These are phyloP conservation scores for Trichosporon inkin DNA, from an alignment of 1,284 basidiomycete genomes.

Conservation along the genomic window DNA sequence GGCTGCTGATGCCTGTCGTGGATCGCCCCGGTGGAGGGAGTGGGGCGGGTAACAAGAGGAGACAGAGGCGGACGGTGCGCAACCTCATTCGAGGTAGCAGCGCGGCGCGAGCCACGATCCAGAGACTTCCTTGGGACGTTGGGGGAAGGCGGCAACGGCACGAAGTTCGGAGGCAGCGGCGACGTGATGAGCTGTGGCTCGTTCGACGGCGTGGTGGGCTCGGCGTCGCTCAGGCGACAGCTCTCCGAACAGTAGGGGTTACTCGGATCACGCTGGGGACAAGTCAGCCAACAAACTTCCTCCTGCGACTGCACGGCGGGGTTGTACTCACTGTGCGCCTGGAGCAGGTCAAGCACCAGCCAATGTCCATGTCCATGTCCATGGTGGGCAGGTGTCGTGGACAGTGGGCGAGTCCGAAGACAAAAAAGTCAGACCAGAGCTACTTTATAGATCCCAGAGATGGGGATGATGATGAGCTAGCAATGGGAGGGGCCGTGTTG, in stretches of 20 bases:
- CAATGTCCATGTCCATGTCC: conserved; percentile 29
- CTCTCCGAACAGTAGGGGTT: conserved; percentile 42
- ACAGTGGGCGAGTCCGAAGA: neutral
- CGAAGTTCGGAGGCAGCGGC: conserved; percentile 25
- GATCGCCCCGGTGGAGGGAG: conserved; percentile 1
- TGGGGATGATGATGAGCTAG: neutral
- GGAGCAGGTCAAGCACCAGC: conserved; percentile 29
- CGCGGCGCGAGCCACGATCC: conserved; percentile 5
- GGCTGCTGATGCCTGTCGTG: conserved; percentile 2
- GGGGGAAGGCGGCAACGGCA: conserved; percentile 9
- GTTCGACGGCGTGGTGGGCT: conserved; percentile 13
- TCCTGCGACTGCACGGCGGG: neutral
- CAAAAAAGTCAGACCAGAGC: neutral
- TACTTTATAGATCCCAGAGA: neutral
- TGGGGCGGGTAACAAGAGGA: neutral
- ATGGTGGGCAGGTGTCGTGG: conserved; percentile 7
- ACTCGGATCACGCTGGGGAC: conserved; percentile 34
- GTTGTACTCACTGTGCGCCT: conserved; percentile 38
- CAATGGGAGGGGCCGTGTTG: neutral
- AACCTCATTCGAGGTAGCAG: neutral
- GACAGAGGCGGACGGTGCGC: neutral
- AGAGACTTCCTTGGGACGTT: conserved; percentile 10
- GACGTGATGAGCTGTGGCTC: conserved; percentile 28
- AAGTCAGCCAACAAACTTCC: conserved; percentile 1
- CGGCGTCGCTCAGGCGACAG: conserved; percentile 34